Percentiles rank a stretch among this genome's conserved stretches.
Evolutionary conservation across 106 monocot genomes (phyloP).

Genomic region (Allium fistulosum): DNA sequence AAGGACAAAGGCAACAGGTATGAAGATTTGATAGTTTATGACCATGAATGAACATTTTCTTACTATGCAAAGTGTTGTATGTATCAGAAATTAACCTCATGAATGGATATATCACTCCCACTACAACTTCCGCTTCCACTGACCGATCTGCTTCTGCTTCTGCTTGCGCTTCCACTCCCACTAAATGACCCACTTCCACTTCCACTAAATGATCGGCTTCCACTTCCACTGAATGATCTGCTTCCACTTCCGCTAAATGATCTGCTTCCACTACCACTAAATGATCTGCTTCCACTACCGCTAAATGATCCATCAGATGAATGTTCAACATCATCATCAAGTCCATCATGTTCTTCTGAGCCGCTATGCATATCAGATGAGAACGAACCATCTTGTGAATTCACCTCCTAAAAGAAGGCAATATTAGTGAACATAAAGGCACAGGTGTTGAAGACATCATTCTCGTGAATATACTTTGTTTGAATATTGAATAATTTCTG

Average conservation of each 20-base stretch:
- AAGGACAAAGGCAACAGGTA: too few species aligned
- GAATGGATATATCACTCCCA: constrained; percentile 13
- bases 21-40: too few species aligned
- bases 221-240: too few species aligned
- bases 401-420: constrained; percentile 14
- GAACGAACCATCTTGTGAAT: constrained; percentile 28
- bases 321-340: constrained; percentile 42
- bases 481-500: too few species aligned
- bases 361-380: constrained; percentile 63
- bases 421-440: constrained; percentile 2
- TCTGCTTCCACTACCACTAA: constrained; percentile 35
- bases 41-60: too few species aligned
- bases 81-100: constrained; percentile 7
- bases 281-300: constrained; percentile 28
- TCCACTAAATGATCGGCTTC: constrained; percentile 13
- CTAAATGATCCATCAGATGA: constrained; percentile 29
- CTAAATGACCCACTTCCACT: constrained; percentile 26
- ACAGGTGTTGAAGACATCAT: neutral
- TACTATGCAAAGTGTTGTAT: too few species aligned
- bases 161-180: too few species aligned
- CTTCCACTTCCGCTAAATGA: neutral
- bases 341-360: constrained; percentile 49
- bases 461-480: too few species aligned
- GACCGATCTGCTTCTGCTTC: constrained; percentile 14
- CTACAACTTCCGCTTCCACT: constrained; percentile 18